Percentiles rank a stretch among this genome's conserved stretches.
Evolutionary conservation across 192 early-diverging fungal genomes (phyloP).

Genomic region (Coemansia sp.): DNA sequence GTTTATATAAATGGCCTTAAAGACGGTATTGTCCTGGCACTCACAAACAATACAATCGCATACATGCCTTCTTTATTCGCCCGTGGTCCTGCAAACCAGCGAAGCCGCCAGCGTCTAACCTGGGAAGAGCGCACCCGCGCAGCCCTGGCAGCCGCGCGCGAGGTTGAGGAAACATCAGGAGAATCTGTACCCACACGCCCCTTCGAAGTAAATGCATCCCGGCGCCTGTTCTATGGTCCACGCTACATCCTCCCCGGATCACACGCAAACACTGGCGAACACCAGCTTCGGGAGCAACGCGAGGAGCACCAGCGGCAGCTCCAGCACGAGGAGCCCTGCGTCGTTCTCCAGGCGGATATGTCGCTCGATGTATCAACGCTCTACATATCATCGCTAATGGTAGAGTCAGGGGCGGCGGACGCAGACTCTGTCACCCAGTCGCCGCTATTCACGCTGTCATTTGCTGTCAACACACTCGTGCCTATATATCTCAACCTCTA

Average conservation of each 20-base stretch:
- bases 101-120: slow-evolving; percentile 30
- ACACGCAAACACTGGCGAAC: slow-evolving; percentile 7
- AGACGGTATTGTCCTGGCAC: background rate
- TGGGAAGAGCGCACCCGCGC: slow-evolving; percentile 49
- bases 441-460: slow-evolving; percentile 38
- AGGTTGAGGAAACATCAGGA: slow-evolving; percentile 45
- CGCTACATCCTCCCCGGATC: slow-evolving; percentile 42
- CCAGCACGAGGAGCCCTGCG: slow-evolving; percentile 42
- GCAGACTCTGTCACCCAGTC: slow-evolving; percentile 28
- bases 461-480: slow-evolving; percentile 40
- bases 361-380: slow-evolving; percentile 30
- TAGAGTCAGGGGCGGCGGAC: slow-evolving; percentile 13
- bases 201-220: slow-evolving; percentile 42
- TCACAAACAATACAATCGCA: background rate
- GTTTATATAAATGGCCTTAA: too few relatives aligned
- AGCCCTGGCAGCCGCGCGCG: slow-evolving; percentile 47
- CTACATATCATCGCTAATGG: slow-evolving; percentile 36
- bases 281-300: slow-evolving; percentile 21
- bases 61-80: slow-evolving; percentile 39
- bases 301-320: slow-evolving; percentile 19
- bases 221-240: slow-evolving; percentile 47
- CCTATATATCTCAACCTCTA: slow-evolving; percentile 34
- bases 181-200: slow-evolving; percentile 51
- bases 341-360: slow-evolving; percentile 39
- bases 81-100: slow-evolving; percentile 22